phyloP scores from a whole-genome alignment of 1,284 basidiomycete genomes.

The Acaromyces ingoldii region DNA sequence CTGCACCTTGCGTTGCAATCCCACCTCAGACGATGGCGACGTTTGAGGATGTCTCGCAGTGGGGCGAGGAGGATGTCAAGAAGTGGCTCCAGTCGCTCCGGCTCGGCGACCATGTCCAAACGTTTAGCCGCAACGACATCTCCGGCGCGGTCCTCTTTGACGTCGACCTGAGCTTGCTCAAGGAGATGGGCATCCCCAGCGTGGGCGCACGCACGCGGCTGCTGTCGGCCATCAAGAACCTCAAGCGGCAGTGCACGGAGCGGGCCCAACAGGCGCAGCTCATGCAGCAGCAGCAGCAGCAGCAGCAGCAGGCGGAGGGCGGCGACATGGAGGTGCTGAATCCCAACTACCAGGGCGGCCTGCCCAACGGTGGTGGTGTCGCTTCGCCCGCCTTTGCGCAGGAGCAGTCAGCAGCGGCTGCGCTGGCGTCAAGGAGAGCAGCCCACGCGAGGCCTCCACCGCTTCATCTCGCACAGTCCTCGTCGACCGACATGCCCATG shows the following conservation, averaged over 20 bases:
- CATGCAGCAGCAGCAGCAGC: neutral
- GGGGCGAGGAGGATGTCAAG: conserved; percentile 24
- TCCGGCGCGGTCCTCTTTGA: conserved; percentile 40
- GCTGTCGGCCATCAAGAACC: conserved; percentile 41
- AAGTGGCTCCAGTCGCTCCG: conserved; percentile 34
- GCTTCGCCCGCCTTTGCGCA: too few species aligned
- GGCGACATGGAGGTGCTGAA: neutral
- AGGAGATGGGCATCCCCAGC: conserved; percentile 47
- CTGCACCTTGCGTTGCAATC: too few species aligned
- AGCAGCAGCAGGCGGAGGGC: neutral
- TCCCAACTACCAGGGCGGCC: neutral
- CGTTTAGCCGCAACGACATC: conserved; percentile 44
- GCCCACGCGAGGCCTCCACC: conserved; percentile 25
- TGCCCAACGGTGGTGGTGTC: too few species aligned
- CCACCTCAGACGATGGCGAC: too few species aligned
- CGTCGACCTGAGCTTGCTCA: conserved; percentile 39
- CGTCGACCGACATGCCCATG: conserved; percentile 5
- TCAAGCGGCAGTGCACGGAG: conserved; percentile 39
- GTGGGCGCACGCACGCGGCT: conserved; percentile 46
- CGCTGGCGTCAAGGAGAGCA: conserved; percentile 3
- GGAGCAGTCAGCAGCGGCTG: conserved; percentile 2
- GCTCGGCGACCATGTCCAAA: conserved; percentile 27
- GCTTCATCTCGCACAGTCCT: conserved; percentile 12
- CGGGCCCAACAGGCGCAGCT: conserved; percentile 11
- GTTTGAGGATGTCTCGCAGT: conserved; percentile 18